Evolutionary conservation across 768 basidiomycete genomes (phyloP), one percentile per base, ranked within the genome.

Genomic region (Tephrocybe rancida): DNA sequence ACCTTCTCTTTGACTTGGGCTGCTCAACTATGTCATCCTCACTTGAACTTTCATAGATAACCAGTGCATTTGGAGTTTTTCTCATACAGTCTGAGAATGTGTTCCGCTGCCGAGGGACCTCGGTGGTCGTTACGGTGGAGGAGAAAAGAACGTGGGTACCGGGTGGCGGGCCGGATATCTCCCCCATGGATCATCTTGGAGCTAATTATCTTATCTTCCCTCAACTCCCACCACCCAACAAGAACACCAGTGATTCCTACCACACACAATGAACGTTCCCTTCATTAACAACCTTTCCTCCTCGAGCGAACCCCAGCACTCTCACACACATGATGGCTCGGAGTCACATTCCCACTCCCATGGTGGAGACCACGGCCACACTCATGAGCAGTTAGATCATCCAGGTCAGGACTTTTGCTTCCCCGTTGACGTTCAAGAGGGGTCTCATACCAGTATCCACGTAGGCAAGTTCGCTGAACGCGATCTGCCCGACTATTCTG

Each of bases 341-440:
- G 7, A 37, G 5, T 75, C 80, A 44, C 43, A 44, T 16, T 71
- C 69, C 10, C 86, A 88, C 57, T 76, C 80, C 43, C 85, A 84
- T 61, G 81, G 73, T 9, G 79, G 77, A 38, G 94, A 95, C 48
- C 95, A 98, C 64, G 95, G 95, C 3, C 96, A 98, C 63, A 94
- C 94, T 0, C 96, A 98, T 67, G 96, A 98, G 57, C 86, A 91
- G 62, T 78, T 96, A 44, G 93, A 97, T 50, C 79, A 97, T 71
- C 80, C 95, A 53, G 95, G 95, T 88, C 65, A 35, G 74, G 59
- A 18, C 3, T 11, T 24, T 25, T 44, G 6, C 38, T 11, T 14
- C n/a, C n/a, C n/a, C n/a, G n/a, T n/a, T 37, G n/a, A 34, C 35
- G 30, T 16, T 6, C 37, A 21, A 18, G 45, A 27, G 19, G 29